These are phyloP conservation scores for Trypanosoma grayi DNA, from an alignment of 208 protist species.

Conservation along the genomic window DNA sequence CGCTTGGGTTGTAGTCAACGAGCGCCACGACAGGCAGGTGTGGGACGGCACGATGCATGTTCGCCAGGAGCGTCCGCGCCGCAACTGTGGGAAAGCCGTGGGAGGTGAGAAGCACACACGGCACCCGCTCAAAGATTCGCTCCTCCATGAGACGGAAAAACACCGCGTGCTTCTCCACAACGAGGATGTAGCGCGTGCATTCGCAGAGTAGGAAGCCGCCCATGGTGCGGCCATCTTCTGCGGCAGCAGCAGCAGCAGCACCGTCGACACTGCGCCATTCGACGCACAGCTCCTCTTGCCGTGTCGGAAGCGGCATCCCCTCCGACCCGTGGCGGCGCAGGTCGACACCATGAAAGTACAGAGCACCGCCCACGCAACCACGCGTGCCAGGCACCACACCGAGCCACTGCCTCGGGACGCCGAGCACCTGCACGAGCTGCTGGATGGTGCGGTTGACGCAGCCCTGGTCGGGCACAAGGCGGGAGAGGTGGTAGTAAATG, in stretches of 20 bases:
- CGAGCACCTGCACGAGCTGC: conserved; percentile 40
- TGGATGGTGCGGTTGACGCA: conserved; percentile 48
- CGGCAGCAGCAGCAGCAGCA: background rate
- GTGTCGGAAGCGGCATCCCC: conserved; percentile 29
- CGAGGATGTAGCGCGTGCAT: conserved; percentile 61
- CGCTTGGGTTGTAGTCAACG: conserved; percentile 83
- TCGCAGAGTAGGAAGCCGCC: conserved; percentile 33
- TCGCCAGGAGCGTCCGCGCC: conserved; percentile 55
- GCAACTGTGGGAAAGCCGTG: conserved; percentile 77
- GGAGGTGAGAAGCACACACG: conserved; percentile 75
- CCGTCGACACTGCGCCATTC: background rate
- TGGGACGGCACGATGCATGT: conserved; percentile 48
- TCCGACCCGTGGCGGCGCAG: conserved; percentile 21
- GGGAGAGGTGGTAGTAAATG: conserved; percentile 78
- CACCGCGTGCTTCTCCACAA: conserved; percentile 86
- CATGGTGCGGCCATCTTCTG: background rate
- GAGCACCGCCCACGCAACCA: conserved; percentile 53
- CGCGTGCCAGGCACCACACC: conserved; percentile 69
- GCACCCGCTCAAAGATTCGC: conserved; percentile 41
- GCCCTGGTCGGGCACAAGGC: conserved; percentile 47
- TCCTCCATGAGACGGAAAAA: conserved; percentile 70
- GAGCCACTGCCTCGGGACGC: conserved; percentile 55
- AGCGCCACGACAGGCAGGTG: conserved; percentile 64
- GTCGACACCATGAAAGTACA: conserved; percentile 42
- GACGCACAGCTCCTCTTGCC: conserved; percentile 33